Evolutionary conservation across 257 asterid species (phyloP).

Genomic region (Solanum megistacrolobum): DNA sequence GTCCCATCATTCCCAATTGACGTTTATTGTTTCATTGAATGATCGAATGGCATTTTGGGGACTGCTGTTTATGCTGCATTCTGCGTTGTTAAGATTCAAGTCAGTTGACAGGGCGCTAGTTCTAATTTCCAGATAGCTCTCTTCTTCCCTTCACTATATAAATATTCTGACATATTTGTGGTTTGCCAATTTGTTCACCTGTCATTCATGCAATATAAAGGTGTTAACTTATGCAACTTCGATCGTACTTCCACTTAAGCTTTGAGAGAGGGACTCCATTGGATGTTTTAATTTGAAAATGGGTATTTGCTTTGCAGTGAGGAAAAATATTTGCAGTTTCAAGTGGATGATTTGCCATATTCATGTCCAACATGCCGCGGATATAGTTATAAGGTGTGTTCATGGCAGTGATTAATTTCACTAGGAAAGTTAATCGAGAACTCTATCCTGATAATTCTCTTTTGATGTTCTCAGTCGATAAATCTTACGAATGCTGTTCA

Average conservation of each 20-base stretch:
- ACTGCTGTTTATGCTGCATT: background rate
- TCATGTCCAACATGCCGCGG: conserved; percentile 93
- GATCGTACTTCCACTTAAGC: background rate
- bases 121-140: background rate
- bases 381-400: conserved; percentile 70
- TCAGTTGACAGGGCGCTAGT: background rate
- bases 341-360: conserved; percentile 88
- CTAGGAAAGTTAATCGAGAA: background rate
- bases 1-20: background rate
- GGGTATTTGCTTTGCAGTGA: conserved; percentile 48
- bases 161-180: background rate
- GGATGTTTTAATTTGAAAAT: background rate
- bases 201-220: background rate
- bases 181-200: background rate
- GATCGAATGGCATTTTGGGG: background rate
- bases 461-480: conserved; percentile 39
- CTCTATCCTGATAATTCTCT: background rate
- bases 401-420: conserved; percentile 1
- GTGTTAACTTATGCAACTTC: background rate
- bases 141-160: background rate
- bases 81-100: background rate
- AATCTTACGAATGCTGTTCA: conserved; percentile 82
- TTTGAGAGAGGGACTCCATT: background rate
- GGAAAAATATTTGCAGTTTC: conserved; percentile 78
- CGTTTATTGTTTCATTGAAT: background rate